Evolutionary conservation across 164 flowering plant species (phyloP).

Genomic region (Stephania cephalantha): DNA sequence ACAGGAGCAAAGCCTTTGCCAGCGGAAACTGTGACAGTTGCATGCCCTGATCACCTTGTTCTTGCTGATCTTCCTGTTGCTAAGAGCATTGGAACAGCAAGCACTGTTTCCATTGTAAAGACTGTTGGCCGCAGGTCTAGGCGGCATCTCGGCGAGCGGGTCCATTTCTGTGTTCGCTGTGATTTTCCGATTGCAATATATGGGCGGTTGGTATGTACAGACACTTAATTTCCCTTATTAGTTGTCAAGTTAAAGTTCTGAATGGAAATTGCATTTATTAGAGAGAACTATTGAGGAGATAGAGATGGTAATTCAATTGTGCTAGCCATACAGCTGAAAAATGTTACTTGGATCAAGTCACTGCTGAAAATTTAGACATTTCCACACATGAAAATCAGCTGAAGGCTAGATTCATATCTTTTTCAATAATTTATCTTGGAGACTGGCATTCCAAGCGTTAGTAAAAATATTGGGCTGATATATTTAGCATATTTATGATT

Average conservation of each 20-base stretch:
- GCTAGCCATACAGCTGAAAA: neutral
- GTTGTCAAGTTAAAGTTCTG: neutral
- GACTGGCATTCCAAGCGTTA: neutral
- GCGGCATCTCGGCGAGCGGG: conserved; percentile 83
- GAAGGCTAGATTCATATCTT: neutral
- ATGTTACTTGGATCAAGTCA: neutral
- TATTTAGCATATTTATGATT: neutral
- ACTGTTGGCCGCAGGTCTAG: conserved; percentile 84
- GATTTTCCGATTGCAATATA: conserved; percentile 94
- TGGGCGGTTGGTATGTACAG: conserved; percentile 73
- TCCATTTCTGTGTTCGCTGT: conserved; percentile 95
- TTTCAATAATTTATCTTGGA: neutral
- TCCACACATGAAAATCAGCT: neutral
- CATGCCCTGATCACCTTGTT: conserved; percentile 92
- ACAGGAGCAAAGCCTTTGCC: conserved; percentile 43
- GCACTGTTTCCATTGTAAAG: conserved; percentile 54
- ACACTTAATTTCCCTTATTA: neutral
- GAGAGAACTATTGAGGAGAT: neutral
- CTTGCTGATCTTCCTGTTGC: conserved; percentile 96
- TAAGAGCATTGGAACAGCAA: conserved; percentile 63
- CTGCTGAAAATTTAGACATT: neutral
- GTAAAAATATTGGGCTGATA: neutral
- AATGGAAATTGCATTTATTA: neutral
- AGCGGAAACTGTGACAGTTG: conserved; percentile 73
- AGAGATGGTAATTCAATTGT: neutral